Evolutionary conservation across 2,329 filamentous ascomycete species (phyloP), one percentile per base, ranked within the genome.

Genomic region (Penicillium sp.): DNA sequence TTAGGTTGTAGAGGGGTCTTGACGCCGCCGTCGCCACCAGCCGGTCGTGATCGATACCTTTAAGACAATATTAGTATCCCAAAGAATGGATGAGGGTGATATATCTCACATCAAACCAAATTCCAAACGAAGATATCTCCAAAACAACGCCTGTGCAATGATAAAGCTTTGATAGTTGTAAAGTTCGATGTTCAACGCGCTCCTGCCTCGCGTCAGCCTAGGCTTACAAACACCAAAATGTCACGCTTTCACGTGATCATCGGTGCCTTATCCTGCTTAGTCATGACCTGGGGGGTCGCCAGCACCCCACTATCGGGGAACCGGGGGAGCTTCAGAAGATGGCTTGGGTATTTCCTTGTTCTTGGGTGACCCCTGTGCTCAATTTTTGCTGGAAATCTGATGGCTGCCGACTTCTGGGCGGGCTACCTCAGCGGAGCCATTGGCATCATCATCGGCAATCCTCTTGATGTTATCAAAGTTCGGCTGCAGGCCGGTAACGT

Each of bases 351-450:
- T 39, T 36, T 34, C 9, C 9, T 34, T 34, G 11, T 36, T 36
- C 34, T 36, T 4, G 6, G 13, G 34, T 32, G 34, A 32, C 24
- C 32, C 32, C 39, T 34, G 31, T 16, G 18, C 45, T 3, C 14
- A 13, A 18, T 13, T 45, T 27, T 27, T 48, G 53, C 52, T 29
- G 31, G 22, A 40, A 31, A 24, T 45, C 42, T 36, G 47, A 93
- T 94, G 89, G 90, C 89, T 47, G 85, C 90, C 63, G 92, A 96
- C 71, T 97, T 97, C 74, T 96, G 90, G 89, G 90, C 92, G 54
- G 92, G 92, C 67, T 97, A 96, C 73, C 76, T 94, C 57, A 93
- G 89, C 68, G 93, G 93, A 49, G 91, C 89, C 53, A 81, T 88
- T 45, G 90, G 91, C 43, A 97, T 97, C 65, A 77, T 96, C 45